Percentiles rank a stretch among this genome's conserved stretches.
Evolutionary conservation across 768 basidiomycete genomes (phyloP).

Genomic region (Tulasnella sp.): DNA sequence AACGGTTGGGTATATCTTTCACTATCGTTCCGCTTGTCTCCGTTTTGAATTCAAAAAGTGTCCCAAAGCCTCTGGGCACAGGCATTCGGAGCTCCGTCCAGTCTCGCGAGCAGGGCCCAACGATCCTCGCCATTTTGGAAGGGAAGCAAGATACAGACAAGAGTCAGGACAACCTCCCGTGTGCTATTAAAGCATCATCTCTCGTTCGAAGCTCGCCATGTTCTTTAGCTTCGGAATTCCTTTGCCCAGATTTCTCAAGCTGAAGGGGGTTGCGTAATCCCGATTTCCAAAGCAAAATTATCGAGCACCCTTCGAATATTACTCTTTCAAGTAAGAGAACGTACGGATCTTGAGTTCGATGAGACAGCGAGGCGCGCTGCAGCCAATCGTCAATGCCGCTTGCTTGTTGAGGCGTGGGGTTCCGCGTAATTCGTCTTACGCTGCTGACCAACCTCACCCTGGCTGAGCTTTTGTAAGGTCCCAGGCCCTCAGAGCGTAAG

Average conservation of each 20-base stretch:
- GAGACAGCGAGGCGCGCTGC: background rate
- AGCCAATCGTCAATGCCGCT: background rate
- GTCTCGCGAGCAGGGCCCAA: background rate
- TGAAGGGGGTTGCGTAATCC: background rate
- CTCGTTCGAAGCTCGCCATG: background rate
- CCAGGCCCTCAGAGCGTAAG: background rate
- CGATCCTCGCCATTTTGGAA: background rate
- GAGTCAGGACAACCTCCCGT: background rate
- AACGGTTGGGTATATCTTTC: background rate
- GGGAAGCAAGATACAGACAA: background rate
- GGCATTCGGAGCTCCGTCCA: background rate
- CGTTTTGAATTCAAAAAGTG: background rate
- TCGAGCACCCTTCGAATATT: background rate
- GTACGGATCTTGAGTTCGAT: background rate
- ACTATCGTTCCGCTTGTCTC: background rate
- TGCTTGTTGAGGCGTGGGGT: background rate
- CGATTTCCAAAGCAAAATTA: background rate
- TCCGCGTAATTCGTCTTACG: background rate
- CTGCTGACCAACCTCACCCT: background rate
- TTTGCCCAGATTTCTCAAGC: background rate
- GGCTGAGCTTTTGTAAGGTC: background rate
- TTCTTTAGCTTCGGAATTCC: background rate
- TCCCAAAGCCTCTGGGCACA: background rate
- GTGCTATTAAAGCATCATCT: background rate
- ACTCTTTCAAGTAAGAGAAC: background rate